Evolutionary conservation across 768 basidiomycete species (phyloP), one percentile per base, ranked within the genome.

Genomic region (Lentinus brumalis): DNA sequence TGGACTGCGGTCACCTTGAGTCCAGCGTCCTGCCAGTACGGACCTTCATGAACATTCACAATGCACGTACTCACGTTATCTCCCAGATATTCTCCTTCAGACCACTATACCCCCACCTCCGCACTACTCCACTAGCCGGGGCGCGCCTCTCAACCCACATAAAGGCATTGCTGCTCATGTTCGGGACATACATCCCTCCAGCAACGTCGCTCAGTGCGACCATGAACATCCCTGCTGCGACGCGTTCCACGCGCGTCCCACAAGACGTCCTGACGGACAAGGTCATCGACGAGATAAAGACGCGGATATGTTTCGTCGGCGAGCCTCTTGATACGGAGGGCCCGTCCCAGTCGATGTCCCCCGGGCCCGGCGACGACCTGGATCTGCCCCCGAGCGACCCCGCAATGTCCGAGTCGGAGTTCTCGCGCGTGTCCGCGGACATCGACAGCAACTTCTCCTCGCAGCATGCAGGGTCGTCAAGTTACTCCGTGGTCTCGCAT

Each of bases 1-100:
- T 98, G 2, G 97, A 99, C 70, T 89, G 88, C 65, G 97, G 97
- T 1, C 88, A 96, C 71, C 81, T 96, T 4, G 97, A 98, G 73
- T 92, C 94, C 0, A 89, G 88, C 4, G 86, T 86, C 5, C 80
- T 98, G 21, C 95, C 97, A 0, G 96, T 96, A 67, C 56, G 91
- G 76, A 9, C 57, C 15, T 41, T 49, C 16, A 3, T 16, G 16
- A 21, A 8, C 15, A 4, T 10, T 10, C 21, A n/a, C 32, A 2
- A 46, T 30, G 11, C 53, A 7, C 12, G 11, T 49, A 8, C 12
- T 47, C 38, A n/a, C 10, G 18, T 5, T 11, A 16, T n/a, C 39
- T 29, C 30, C 7, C 68, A 98, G 96, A 92, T 98, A 66, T 96
- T 88, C 68, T 87, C 92, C 32, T 88, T 95, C 5, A 80, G 96